Evolutionary conservation across 139 green algal genomes (phyloP), one percentile per base, ranked within the genome.

Genomic region (Pleodorina starrii): DNA sequence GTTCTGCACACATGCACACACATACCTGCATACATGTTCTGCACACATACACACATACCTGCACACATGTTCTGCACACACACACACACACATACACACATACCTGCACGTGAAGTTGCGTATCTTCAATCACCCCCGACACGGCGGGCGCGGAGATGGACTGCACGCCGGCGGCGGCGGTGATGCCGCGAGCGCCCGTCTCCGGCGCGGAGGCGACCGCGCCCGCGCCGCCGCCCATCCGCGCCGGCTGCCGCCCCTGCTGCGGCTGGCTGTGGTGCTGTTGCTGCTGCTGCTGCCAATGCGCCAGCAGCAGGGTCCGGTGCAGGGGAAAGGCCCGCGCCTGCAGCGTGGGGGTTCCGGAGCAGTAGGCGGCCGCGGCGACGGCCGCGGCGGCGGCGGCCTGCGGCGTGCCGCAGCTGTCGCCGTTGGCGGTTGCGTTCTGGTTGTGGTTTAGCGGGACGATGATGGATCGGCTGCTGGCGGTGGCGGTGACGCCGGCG

Each of bases 381-480:
- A n/a, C 51, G 1, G 36, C 35, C 14, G 57, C 57, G 57, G 57
- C 57, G 57, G 57, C 57, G 17, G 57, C 17, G 21, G 57, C 57
- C 57, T 69, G 5, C 57, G 57, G 21, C 57, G 12, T 57, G 29
- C 7, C 63, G 63, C n/a, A n/a, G n/a, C n/a, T n/a, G n/a, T 73
- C n/a, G 17, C 9, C 63, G 54, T 12, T 12, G 25, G 54, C 21
- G 54, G 54, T 25, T 66, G 54, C 7, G 54, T 2, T n/a, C n/a
- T n/a, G n/a, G n/a, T n/a, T n/a, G 2, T 66, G 54, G 5, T 66
- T 29, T 1, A 86, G 79, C 9, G 38, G 79, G 38, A 86, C 68
- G 40, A 86, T 54, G 72, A 80, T 57, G 72, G 72, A 80, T 5
- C 72, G 72, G 72, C 72, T 80, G 72, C 72, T 80, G 42, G 12